phyloP scores from a whole-genome alignment of 192 early-diverging fungal genomes.

The Mortierella claussenii region DNA sequence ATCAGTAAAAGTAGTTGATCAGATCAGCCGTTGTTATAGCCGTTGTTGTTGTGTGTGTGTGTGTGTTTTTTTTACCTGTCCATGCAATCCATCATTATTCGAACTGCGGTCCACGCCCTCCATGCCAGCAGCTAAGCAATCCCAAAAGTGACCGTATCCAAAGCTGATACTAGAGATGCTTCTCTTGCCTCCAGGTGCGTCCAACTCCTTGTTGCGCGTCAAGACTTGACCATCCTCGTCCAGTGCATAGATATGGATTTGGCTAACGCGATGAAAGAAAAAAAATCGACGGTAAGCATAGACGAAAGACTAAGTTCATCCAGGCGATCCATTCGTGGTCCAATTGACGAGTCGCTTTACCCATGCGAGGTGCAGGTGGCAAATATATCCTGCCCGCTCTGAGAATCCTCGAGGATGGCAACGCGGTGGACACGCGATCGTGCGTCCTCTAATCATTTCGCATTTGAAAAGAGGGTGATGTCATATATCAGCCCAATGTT shows the following conservation, averaged over 20 bases:
- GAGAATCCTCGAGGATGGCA: conserved; percentile 10
- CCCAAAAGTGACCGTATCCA: conserved; percentile 38
- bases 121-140: conserved; percentile 28
- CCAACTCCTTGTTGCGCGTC: conserved; percentile 5
- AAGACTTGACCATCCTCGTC: conserved; percentile 8
- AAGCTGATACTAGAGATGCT: conserved; percentile 30
- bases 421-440: conserved; percentile 8
- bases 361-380: conserved; percentile 31
- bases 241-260: conserved; percentile 18
- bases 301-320: no score
- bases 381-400: conserved; percentile 20
- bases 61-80: conserved; percentile 4
- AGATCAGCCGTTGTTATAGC: background rate
- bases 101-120: conserved; percentile 13
- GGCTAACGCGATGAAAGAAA: background rate
- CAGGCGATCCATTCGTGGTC: no score
- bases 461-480: no score
- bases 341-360: no score
- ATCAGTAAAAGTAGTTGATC: no score
- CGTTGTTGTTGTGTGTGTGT: background rate
- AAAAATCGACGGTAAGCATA: no score
- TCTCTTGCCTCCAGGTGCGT: background rate
- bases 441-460: conserved; percentile 17
- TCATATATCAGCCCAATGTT: no score
- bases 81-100: background rate